These are phyloP conservation scores for Sporothrix brunneoviolacea DNA, from an alignment of 2,329 filamentous ascomycete species.

Conservation along the genomic window DNA sequence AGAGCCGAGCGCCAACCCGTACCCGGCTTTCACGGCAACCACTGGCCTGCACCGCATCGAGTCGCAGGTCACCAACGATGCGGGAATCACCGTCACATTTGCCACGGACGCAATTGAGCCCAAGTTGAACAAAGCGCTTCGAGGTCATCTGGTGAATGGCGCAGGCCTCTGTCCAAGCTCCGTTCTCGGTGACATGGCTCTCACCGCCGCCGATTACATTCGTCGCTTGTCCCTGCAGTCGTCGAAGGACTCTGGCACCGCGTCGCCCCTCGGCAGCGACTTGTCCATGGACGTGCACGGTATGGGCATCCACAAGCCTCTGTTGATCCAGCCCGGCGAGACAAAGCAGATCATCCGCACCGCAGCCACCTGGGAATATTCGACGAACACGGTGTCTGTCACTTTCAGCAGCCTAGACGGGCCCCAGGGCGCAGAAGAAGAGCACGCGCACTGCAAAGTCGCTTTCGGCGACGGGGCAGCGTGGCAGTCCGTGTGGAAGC, in stretches of 20 bases:
- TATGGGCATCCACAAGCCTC: not conserved
- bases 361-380: not conserved
- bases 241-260: not conserved
- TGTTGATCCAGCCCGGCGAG: not conserved
- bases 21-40: not conserved
- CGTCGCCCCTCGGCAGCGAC: not conserved
- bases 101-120: not conserved
- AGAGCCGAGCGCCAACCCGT: too few species aligned
- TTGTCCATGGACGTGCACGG: not conserved
- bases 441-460: not conserved
- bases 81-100: not conserved
- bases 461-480: not conserved
- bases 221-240: not conserved
- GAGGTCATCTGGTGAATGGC: constrained; percentile 3
- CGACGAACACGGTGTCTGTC: not conserved
- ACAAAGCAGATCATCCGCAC: not conserved
- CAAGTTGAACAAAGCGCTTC: not conserved
- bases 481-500: constrained; percentile 2
- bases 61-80: not conserved
- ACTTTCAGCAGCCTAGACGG: constrained; percentile 9
- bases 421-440: not conserved
- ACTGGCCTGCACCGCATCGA: not conserved
- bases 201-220: not conserved
- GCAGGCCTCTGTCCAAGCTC: not conserved
- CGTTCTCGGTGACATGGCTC: constrained; percentile 1